phyloP scores from a whole-genome alignment of 2,329 filamentous ascomycete genomes.

The Mycosphaerella arachidis region DNA sequence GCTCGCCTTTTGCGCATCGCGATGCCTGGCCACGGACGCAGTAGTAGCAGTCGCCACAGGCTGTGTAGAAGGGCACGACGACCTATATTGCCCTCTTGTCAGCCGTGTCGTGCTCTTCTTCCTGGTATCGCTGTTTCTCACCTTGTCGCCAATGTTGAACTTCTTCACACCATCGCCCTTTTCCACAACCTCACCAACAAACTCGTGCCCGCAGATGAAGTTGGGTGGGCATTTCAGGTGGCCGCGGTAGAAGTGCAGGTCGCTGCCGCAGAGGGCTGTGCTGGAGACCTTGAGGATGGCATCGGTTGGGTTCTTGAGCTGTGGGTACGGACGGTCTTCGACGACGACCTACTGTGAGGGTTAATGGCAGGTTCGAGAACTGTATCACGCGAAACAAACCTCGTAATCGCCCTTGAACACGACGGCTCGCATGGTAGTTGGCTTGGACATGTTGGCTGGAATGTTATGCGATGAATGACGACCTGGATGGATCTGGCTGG shows the following conservation, averaged over 20 bases:
- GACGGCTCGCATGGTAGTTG: constrained; percentile 74
- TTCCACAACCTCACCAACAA: constrained; percentile 70
- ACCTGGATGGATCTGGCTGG: constrained; percentile 6
- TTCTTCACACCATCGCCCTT: constrained; percentile 63
- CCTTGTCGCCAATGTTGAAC: constrained; percentile 64
- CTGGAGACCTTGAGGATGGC: constrained; percentile 78
- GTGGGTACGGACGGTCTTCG: constrained; percentile 74
- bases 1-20: constrained; percentile 63
- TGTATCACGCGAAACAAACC: constrained; percentile 25
- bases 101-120: constrained; percentile 1
- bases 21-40: constrained; percentile 73
- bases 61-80: constrained; percentile 77
- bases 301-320: constrained; percentile 66
- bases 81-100: constrained; percentile 45
- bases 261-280: constrained; percentile 82
- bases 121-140: constrained; percentile 10
- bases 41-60: constrained; percentile 78
- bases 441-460: constrained; percentile 14
- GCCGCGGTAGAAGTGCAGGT: constrained; percentile 82
- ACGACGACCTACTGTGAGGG: constrained; percentile 51
- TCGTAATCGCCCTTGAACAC: constrained; percentile 76
- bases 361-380: not conserved
- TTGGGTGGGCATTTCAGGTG: constrained; percentile 64
- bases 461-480: not conserved
- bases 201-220: constrained; percentile 73